Evolutionary conservation across 495 filamentous ascomycete genomes (phyloP).

Genomic region (Coniosporium apollinis): DNA sequence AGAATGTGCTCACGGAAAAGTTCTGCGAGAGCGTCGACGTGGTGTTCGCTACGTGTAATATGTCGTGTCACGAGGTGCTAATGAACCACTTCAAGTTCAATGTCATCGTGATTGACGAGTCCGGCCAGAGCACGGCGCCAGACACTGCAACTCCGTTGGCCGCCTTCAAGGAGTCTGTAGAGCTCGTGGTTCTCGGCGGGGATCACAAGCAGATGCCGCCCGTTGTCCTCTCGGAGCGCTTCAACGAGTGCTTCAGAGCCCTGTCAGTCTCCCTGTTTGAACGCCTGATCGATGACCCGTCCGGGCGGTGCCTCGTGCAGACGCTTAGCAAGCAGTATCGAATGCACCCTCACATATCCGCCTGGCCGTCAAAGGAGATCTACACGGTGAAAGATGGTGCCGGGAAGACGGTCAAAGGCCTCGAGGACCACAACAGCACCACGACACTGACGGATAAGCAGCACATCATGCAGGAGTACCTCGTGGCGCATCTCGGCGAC

Average conservation of each 20-base stretch:
- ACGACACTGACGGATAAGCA: neutral
- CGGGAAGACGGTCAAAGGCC: neutral
- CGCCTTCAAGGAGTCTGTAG: neutral
- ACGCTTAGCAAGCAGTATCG: neutral
- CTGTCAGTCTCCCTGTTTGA: neutral
- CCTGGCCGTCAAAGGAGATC: neutral
- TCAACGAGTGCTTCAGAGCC: neutral
- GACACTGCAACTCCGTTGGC: neutral
- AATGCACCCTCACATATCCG: neutral
- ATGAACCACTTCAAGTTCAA: neutral
- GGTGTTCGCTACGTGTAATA: neutral
- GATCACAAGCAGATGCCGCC: neutral
- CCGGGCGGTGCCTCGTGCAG: neutral
- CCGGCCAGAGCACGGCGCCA: neutral
- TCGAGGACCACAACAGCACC: neutral
- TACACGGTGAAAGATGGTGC: neutral
- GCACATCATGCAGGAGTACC: neutral
- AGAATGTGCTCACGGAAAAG: too few relatives aligned
- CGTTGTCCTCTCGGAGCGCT: neutral
- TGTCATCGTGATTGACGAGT: neutral
- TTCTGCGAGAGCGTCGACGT: neutral
- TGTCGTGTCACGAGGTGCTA: neutral
- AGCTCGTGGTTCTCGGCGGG: neutral
- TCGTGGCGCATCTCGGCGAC: too few relatives aligned
- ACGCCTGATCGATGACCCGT: neutral